Evolutionary conservation across 805 yeast genomes (phyloP), one percentile per base, ranked within the genome.

Genomic region (Candida awuae): DNA sequence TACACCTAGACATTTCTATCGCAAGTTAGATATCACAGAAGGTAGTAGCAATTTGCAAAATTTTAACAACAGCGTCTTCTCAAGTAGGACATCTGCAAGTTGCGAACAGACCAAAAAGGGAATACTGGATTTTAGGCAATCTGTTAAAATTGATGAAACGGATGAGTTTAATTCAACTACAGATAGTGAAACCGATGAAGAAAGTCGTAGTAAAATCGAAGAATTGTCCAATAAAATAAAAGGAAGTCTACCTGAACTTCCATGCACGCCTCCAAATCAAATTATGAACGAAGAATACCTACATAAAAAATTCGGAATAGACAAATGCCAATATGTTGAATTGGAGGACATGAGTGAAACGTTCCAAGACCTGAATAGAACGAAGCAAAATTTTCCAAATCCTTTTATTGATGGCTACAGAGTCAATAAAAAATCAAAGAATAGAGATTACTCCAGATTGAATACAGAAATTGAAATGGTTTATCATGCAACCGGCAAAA

Each of bases 401-500:
- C 66, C 68, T n/a, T 59, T 63, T 39, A 21, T 52, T 22, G 23
- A 29, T 16, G 8, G 34, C 25, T 34, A 37, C 14, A 31, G 37
- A 27, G 20, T 12, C 5, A 17, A 20, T 12, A 34, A 39, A 31
- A 39, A 14, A 23, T 19, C 21, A 4, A 19, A 17, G 18, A 25
- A 13, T 9, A 40, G 37, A 9, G 46, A 43, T 23, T 35, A 38
- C 17, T 43, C 52, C 8, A 42, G 55, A 29, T 65, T 59, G 42
- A 62, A 60, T 16, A 54, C 62, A 13, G 66, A 63, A 34, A 53
- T 65, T 37, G 73, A 70, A 44, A 51, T 61, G 42, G 47, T 67
- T 23, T 62, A 68, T 50, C 62, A 58, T 41, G 62, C 61, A 37
- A 67, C 71, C 0, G 74, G 73, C 3, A 56, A 66, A 40, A 57